These are phyloP conservation scores for Shiraia bambusicola DNA, from an alignment of 2,329 filamentous ascomycete genomes.

Conservation along the genomic window DNA sequence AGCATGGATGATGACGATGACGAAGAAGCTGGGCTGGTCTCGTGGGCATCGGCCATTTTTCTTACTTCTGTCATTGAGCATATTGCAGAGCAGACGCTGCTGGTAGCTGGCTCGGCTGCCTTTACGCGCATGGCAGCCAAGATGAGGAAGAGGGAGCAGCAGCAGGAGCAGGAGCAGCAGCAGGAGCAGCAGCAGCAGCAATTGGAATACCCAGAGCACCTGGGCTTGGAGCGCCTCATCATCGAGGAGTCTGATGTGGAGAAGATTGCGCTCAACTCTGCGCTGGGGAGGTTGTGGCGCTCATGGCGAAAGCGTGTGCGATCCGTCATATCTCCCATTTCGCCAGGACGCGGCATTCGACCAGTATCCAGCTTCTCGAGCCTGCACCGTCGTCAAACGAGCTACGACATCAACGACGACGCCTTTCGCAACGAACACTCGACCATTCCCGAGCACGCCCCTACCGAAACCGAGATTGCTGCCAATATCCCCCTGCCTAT, in stretches of 20 bases:
- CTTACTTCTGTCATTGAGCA: conserved; percentile 92
- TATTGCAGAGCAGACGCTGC: conserved; percentile 85
- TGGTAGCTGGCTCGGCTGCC: conserved; percentile 84
- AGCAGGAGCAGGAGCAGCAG: conserved; percentile 26
- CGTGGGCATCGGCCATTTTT: conserved; percentile 92
- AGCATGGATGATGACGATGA: conserved; percentile 55
- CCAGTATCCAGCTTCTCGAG: conserved; percentile 33
- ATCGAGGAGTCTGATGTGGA: conserved; percentile 93
- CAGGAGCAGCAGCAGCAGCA: conserved; percentile 19
- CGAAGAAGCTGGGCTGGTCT: conserved; percentile 58
- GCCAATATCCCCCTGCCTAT: conserved; percentile 69
- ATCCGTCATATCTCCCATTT: conserved; percentile 30
- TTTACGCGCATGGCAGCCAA: conserved; percentile 60
- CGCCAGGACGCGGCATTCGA: conserved; percentile 25
- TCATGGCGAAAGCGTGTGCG: conserved; percentile 89
- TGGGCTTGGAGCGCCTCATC: conserved; percentile 66
- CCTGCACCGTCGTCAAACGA: conserved; percentile 31
- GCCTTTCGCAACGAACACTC: conserved; percentile 21
- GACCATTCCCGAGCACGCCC: conserved; percentile 45
- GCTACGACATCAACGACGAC: conserved; percentile 33
- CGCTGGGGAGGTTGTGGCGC: conserved; percentile 86
- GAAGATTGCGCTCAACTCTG: conserved; percentile 84
- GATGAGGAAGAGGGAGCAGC: conserved; percentile 38
- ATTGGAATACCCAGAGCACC: conserved; percentile 54
- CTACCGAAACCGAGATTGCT: conserved; percentile 51